Evolutionary conservation across 1,139 yeast species (phyloP), one percentile per base, ranked within the genome.

Genomic region (Taphrina communis): DNA sequence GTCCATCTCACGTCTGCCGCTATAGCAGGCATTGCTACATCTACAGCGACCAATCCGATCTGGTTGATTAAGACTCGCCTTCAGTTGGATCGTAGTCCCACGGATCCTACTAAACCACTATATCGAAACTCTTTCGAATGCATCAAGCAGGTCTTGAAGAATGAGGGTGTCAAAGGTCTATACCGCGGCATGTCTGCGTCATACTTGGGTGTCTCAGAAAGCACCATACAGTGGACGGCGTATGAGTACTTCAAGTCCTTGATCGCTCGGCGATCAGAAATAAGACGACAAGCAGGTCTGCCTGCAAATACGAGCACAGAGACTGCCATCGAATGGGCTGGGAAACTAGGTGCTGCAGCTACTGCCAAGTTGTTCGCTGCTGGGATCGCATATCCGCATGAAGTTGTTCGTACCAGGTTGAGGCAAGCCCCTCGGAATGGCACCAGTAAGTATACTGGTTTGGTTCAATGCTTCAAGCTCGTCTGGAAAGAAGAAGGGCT

Each of bases 41-140:
- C 97, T 3, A 94, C 99, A 0, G 97, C 95, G n/a, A 95, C 99
- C 0, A 95, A 95, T 77, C 99, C 99, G n/a, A 95, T 95, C 69
- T 95, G 99, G 99, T 82, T 95, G 73, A 88, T 95, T 71, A 95
- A 95, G 78, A 95, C 99, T 0, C 84, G 99, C 75, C 83, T 95
- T 63, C 99, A 95, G 76, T 83, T 95, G 70, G 99, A 94, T 77
- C 89, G 88, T 76, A 70, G 70, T 62, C 75, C 73, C 14, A 73
- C 77, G 0, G 71, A 71, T n/a, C 74, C 78, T 6, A 62, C 74
- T 0, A 70, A 70, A 42, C 86, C 87, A 72, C 83, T 84, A 73
- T 94, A 93, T 78, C 88, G 84, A 71, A 93, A 89, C 78, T 90
- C 97, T 6, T 84, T 88, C 84, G 98, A 94, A 77, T 94, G 98